Evolutionary conservation across 176 grass and related monocot species (phyloP).

Genomic region (Dactylis glomerata): DNA sequence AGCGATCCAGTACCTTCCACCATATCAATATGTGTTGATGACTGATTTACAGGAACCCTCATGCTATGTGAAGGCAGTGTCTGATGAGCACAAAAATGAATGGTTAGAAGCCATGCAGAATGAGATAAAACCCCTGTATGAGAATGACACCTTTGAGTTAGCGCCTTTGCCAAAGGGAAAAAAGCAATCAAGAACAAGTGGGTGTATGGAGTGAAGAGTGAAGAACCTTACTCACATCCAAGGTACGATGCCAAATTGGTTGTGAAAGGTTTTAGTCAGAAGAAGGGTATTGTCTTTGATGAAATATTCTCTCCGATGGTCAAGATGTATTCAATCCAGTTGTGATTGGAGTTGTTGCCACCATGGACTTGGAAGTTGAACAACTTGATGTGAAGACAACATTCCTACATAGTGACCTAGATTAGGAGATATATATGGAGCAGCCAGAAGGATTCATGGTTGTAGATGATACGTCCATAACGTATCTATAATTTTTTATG

Average conservation of each 20-base stretch:
- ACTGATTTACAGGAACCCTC: too few species aligned
- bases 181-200: slow-evolving; percentile 16
- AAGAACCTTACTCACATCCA: neutral
- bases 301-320: slow-evolving; percentile 17
- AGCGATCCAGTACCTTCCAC: too few species aligned
- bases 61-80: too few species aligned
- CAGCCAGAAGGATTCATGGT: neutral
- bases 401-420: slow-evolving; percentile 13
- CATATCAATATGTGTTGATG: too few species aligned
- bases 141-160: neutral
- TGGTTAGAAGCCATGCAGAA: too few species aligned
- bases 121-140: too few species aligned
- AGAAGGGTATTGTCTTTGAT: slow-evolving; percentile 8
- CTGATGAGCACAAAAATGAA: too few species aligned
- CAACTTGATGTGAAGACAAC: slow-evolving; percentile 1
- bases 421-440: neutral
- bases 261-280: neutral
- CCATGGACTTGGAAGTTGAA: slow-evolving; percentile 26
- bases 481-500: too few species aligned
- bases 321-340: slow-evolving; percentile 31
- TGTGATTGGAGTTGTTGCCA: neutral
- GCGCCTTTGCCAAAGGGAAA: neutral
- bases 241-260: neutral
- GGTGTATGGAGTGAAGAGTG: neutral
- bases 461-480: too few species aligned